Evolutionary conservation across 2,329 filamentous ascomycete species (phyloP).

Genomic region (Neonectria coccinea): DNA sequence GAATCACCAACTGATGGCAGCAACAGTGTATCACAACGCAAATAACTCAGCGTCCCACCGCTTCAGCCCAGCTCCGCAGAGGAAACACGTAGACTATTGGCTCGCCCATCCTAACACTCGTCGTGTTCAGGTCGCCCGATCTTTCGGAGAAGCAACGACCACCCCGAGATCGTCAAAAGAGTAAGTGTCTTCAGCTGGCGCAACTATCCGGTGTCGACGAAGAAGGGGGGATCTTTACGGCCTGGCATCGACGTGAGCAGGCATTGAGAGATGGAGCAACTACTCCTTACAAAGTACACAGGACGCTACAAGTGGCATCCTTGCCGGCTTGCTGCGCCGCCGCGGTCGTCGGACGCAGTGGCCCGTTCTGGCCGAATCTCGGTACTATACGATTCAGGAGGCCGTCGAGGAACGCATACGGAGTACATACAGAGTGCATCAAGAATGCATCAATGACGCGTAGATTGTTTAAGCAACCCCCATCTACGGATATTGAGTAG

Average conservation of each 20-base stretch:
- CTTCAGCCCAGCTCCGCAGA: background rate
- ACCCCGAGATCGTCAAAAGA: background rate
- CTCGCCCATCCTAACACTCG: background rate
- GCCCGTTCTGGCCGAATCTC: background rate
- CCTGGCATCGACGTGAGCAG: slow-evolving; percentile 3
- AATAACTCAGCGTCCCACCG: background rate
- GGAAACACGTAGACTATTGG: too few relatives aligned
- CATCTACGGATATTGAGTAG: background rate
- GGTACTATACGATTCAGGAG: background rate
- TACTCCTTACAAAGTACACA: background rate
- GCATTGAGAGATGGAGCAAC: background rate
- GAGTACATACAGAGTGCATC: too few relatives aligned
- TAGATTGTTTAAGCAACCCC: background rate
- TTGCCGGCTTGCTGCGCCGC: background rate
- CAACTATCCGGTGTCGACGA: background rate
- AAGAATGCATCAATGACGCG: background rate
- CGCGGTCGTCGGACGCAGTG: background rate
- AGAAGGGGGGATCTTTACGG: slow-evolving; percentile 9
- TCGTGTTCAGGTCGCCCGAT: background rate
- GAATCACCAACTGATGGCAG: background rate
- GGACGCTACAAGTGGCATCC: background rate
- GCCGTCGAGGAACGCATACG: too few relatives aligned
- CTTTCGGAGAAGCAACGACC: slow-evolving; percentile 1
- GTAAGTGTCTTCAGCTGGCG: background rate
- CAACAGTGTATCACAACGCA: background rate